Evolutionary conservation across 2,329 filamentous ascomycete species (phyloP), one percentile per base, ranked within the genome.

Genomic region (Claviceps humidiphila): DNA sequence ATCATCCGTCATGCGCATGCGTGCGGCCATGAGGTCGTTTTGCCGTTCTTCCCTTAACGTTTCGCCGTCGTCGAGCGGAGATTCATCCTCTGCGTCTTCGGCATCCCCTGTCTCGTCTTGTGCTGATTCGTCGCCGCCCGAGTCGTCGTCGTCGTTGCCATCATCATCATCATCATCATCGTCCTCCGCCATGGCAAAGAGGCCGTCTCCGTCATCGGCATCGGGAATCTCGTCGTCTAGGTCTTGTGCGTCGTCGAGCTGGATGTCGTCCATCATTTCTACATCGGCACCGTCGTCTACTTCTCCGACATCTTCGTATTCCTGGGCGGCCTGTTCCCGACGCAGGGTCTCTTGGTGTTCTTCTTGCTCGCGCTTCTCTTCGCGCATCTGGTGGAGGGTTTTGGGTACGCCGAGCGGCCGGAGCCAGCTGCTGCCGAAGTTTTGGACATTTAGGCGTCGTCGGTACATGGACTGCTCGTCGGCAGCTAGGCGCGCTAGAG

Each of bases 361-460:
- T 64, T 91, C 85, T 52, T 87, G 79, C 71, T 98, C 93, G 11
- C 86, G 80, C 58, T 84, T 82, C 71, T 98, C 93, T 68, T 98
- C 93, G 43, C 86, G 84, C 70, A 89, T 80, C 56, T 94, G 89
- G 64, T 94, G 84, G 54, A 95, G 80, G 1, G 91, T 95, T 74
- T 97, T 98, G 53, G 81, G 67, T 52, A 95, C 77, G 7, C 91
- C 93, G 0, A 89, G 89, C 0, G 93, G 93, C 54, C 85, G 87
- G 52, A 98, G 83, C 93, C 93, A 98, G 45, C 79, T 80, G 58
- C 84, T 86, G 55, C 93, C 93, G 64, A 94, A 96, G 61, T 89
- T 87, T 47, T 85, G 80, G 34, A 97, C 85, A 58, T 91, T 89
- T 47, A 80, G 71, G 62, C 90, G 89, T 47, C 91, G 87, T 8